Evolutionary conservation across 2,329 filamentous ascomycete genomes (phyloP).

Genomic region (Akanthomyces lecanii): DNA sequence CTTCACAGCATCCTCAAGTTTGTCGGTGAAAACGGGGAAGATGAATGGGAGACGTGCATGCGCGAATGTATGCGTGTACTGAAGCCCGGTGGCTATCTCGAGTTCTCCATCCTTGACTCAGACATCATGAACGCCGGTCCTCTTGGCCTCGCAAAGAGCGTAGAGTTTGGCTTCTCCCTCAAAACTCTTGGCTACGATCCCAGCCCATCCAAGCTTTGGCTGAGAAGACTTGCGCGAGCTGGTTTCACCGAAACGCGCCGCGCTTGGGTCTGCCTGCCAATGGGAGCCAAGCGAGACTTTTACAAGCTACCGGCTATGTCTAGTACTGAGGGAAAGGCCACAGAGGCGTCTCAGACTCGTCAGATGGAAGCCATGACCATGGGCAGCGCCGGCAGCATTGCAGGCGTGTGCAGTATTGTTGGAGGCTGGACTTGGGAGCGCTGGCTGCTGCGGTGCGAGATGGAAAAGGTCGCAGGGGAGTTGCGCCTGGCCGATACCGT

Average conservation of each 20-base stretch:
- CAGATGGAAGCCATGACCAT: conserved; percentile 59
- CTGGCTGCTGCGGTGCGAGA: conserved; percentile 85
- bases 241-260: conserved; percentile 80
- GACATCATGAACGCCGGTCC: conserved; percentile 84
- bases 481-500: conserved; percentile 51
- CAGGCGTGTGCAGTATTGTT: conserved; percentile 73
- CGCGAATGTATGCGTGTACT: conserved; percentile 84
- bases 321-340: conserved; percentile 34
- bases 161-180: conserved; percentile 89
- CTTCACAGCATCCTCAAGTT: conserved; percentile 81
- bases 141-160: conserved; percentile 73
- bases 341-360: conserved; percentile 40
- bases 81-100: conserved; percentile 88
- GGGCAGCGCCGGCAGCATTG: conserved; percentile 67
- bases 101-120: conserved; percentile 85
- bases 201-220: conserved; percentile 73
- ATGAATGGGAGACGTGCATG: conserved; percentile 86
- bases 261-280: conserved; percentile 83
- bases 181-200: conserved; percentile 89
- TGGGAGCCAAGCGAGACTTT: conserved; percentile 51
- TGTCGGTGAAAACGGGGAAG: conserved; percentile 59
- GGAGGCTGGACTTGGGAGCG: conserved; percentile 93
- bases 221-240: conserved; percentile 66
- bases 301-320: conserved; percentile 29
- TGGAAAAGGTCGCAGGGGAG: conserved; percentile 73